Conservation (phyloP, 2,329 filamentous ascomycete genomes). For the Cryphonectria japonica region DNA sequence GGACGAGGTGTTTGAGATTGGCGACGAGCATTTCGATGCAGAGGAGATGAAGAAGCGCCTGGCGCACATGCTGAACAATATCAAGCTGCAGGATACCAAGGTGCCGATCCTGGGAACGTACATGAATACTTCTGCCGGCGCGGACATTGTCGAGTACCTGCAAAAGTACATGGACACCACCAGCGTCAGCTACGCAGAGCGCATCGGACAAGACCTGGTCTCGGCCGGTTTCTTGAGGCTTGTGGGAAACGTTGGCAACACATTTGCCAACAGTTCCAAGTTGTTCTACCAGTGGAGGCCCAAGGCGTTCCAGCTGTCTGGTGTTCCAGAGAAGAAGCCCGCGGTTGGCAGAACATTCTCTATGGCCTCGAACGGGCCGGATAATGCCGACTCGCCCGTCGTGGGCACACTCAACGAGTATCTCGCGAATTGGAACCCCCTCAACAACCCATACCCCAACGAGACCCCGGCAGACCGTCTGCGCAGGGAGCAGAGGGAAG, state of each 20-base stretch:
- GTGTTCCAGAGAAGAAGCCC: conserved; percentile 85
- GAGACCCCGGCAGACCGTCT: conserved; percentile 88
- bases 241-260: conserved; percentile 91
- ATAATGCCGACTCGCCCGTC: conserved; percentile 72
- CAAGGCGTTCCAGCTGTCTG: conserved; percentile 85
- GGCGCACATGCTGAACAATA: conserved; percentile 80
- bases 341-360: conserved; percentile 75
- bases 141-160: conserved; percentile 94
- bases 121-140: conserved; percentile 85
- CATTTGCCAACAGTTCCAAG: conserved; percentile 95
- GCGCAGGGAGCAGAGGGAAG: conserved; percentile 83
- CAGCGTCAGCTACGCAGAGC: conserved; percentile 88
- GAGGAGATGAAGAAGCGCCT: conserved; percentile 93
- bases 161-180: conserved; percentile 84
- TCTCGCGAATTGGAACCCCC: conserved; percentile 87
- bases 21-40: conserved; percentile 81
- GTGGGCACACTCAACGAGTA: conserved; percentile 87
- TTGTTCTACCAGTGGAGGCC: conserved; percentile 98
- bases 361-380: conserved; percentile 61
- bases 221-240: conserved; percentile 83
- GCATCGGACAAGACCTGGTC: conserved; percentile 92
- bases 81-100: conserved; percentile 89
- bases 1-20: conserved; percentile 85
- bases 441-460: conserved; percentile 89
- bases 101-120: conserved; percentile 95